Evolutionary conservation across 176 grass and related monocot species (phyloP), one percentile per base, ranked within the genome.

Genomic region (Alloteropsis semialata): DNA sequence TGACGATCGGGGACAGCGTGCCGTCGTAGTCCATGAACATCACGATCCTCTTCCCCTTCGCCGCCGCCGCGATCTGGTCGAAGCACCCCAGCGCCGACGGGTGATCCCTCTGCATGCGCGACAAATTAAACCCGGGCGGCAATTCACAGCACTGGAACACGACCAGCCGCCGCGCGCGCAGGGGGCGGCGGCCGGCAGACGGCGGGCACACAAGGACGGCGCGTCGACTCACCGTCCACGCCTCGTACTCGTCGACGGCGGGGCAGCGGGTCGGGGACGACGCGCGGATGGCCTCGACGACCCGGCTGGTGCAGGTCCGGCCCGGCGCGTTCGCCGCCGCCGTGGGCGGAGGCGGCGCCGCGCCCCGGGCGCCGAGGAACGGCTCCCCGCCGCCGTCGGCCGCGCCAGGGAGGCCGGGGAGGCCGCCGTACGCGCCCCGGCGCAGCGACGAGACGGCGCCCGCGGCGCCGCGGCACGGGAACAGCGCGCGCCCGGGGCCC

Each of bases 21-120:
- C 97, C 97, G 62, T 99, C 97, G 81, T 96, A 99, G 83, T 99
- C 97, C 62, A 99, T 67, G 81, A 99, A 99, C 89, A 99, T 79
- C 33, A 90, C 87, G 55, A 99, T 38, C 67, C 85, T 74, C 81
- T 99, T 96, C 42, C 89, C 97, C 49, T 38, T 85, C 5, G 93
- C 89, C 14, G 85, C 85, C 7, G 84, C 89, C 48, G 85, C 87
- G 75, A 99, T 81, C 79, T 90, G 81, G 61, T 99, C 89, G 69
- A 99, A 96, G 79, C 87, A 72, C 33, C 25, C 87, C 55, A 99
- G 77, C 19, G 91, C 93, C 74, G 97, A 99, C 13, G 97, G 97
- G 87, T 94, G 89, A 51, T 45, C 79, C 88, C 63, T 84, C 96
- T 98, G 87, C 81, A 53, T 71, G 72, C 60, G 63, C 75, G 54